Conservation (phyloP, 2,329 filamentous ascomycete genomes). For the Hypoxylon rubiginosum region DNA sequence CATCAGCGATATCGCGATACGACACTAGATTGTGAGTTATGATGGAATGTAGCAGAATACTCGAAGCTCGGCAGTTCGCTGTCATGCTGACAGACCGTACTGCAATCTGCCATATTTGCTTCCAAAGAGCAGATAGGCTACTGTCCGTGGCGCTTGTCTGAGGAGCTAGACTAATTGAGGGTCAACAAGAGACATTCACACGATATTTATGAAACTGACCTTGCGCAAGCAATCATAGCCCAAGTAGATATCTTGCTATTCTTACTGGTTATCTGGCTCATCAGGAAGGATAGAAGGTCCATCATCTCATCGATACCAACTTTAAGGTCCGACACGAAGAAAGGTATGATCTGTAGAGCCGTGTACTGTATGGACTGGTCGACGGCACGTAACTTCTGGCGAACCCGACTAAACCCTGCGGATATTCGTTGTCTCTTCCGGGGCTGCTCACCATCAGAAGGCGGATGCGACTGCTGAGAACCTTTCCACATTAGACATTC, state of each 20-base stretch:
- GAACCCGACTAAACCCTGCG: conserved; percentile 60
- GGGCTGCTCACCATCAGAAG: conserved; percentile 59
- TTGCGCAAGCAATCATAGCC: conserved; percentile 86
- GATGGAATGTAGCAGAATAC: conserved; percentile 77
- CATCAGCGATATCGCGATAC: conserved; percentile 75
- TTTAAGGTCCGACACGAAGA: conserved; percentile 64
- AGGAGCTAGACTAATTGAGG: conserved; percentile 59
- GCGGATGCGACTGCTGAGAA: conserved; percentile 41
- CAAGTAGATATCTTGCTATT: conserved; percentile 77
- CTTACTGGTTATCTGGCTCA: conserved; percentile 76
- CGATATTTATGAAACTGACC: conserved; percentile 64
- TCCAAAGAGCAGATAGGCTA: conserved; percentile 70
- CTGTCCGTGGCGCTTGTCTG: conserved; percentile 57
- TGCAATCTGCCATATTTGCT: conserved; percentile 80
- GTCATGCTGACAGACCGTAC: conserved; percentile 78
- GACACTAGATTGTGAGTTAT: conserved; percentile 75
- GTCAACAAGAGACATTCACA: conserved; percentile 22
- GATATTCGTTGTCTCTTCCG: conserved; percentile 66
- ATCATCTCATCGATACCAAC: conserved; percentile 65
- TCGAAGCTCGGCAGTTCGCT: conserved; percentile 81
- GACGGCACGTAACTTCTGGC: conserved; percentile 61
- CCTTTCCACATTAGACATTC: conserved; percentile 62
- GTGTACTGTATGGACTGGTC: conserved; percentile 62
- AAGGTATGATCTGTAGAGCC: conserved; percentile 70
- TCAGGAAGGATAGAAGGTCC: conserved; percentile 70